A percentile compares a stretch with the other conserved stretches of the same genome.
Conservation (phyloP, 805 yeast species). For the Candida methanosorbosa region DNA sequence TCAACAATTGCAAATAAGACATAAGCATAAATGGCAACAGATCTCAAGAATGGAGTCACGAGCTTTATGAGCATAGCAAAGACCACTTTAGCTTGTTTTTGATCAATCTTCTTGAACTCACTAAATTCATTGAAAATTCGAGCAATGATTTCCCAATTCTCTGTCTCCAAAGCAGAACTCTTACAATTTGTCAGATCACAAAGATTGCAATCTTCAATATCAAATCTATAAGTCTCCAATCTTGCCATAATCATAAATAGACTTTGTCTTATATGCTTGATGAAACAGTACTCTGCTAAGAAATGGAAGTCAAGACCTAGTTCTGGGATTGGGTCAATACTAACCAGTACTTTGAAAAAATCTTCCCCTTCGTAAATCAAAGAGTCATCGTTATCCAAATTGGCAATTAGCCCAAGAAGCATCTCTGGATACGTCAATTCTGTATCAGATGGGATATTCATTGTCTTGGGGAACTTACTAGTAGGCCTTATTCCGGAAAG, state of each 20-base stretch:
- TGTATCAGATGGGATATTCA: background rate
- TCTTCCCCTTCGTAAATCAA: constrained; percentile 31
- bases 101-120: constrained; percentile 3
- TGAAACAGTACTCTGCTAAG: constrained; percentile 38
- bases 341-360: constrained; percentile 44
- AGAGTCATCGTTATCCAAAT: constrained; percentile 32
- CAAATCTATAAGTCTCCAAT: constrained; percentile 4
- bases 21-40: constrained; percentile 46
- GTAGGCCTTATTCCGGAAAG: background rate
- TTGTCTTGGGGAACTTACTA: background rate
- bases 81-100: constrained; percentile 25
- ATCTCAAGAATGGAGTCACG: constrained; percentile 57
- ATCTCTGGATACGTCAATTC: constrained; percentile 16
- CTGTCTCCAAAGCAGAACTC: background rate
- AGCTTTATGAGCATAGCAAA: constrained; percentile 49
- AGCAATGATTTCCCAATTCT: constrained; percentile 6
- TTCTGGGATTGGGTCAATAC: constrained; percentile 38
- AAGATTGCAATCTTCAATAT: constrained; percentile 2
- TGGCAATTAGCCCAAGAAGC: constrained; percentile 42
- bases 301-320: constrained; percentile 37
- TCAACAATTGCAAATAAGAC: constrained; percentile 41
- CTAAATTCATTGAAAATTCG: constrained; percentile 14
- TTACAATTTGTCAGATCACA: constrained; percentile 6
- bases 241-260: constrained; percentile 16
- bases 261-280: constrained; percentile 45